A percentile compares a stretch with the other conserved stretches of the same genome.
Conservation (phyloP, 257 asterid genomes). For the Solanum chaucha region DNA sequence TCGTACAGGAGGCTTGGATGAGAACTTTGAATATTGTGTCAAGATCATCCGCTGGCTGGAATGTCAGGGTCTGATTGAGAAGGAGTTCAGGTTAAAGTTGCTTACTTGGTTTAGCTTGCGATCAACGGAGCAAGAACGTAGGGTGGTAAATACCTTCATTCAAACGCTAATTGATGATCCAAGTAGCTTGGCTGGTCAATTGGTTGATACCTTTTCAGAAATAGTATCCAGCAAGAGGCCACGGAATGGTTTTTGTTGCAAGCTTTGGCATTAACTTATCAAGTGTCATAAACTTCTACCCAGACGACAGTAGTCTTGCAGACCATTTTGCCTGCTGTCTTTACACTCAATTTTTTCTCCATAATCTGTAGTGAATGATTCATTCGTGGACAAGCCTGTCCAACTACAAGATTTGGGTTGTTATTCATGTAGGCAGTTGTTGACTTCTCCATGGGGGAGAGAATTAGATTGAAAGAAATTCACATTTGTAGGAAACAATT, state of each 20-base stretch:
- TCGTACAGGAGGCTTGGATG: conserved; percentile 50
- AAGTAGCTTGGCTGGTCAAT: conserved; percentile 6
- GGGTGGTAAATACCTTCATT: conserved; percentile 83
- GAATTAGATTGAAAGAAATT: neutral
- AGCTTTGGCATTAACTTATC: conserved; percentile 34
- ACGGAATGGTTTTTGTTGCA: conserved; percentile 35
- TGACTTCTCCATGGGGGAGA: conserved; percentile 1
- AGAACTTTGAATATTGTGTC: conserved; percentile 75
- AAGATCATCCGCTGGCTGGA: conserved; percentile 87
- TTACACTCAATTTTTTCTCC: neutral
- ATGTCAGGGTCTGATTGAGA: conserved; percentile 66
- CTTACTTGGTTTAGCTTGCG: conserved; percentile 92
- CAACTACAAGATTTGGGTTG: neutral
- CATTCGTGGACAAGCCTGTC: conserved; percentile 3
- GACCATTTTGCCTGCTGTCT: neutral
- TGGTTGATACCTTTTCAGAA: conserved; percentile 38
- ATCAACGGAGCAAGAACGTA: conserved; percentile 81
- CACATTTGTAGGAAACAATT: conserved; percentile 2
- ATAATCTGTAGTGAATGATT: conserved; percentile 1
- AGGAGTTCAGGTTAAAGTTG: conserved; percentile 74
- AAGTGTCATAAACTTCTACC: neutral
- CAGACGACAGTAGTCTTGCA: neutral
- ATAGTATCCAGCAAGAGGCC: conserved; percentile 33
- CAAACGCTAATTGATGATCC: conserved; percentile 27
- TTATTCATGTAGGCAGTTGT: neutral